phyloP scores from a whole-genome alignment of 108 stramenopile species.

The Aurantiochytrium sp. region DNA sequence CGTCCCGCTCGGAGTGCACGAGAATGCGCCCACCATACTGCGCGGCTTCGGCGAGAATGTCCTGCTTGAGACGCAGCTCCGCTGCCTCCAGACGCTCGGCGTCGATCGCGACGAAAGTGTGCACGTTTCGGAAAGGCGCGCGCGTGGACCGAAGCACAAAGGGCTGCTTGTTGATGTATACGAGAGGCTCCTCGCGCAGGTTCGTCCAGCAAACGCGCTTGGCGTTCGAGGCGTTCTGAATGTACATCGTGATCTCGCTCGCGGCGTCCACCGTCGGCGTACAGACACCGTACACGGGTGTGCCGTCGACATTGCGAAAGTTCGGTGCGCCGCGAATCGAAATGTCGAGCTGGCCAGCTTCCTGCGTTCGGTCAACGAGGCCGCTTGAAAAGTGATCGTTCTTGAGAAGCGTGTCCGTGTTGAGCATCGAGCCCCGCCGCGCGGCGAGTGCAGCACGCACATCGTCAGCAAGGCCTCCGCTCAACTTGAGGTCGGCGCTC shows the following conservation, averaged over 20 bases:
- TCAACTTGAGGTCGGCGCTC: background rate
- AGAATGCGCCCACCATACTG: background rate
- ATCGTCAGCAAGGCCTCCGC: background rate
- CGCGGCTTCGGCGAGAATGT: background rate
- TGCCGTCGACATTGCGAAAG: slow-evolving; percentile 18
- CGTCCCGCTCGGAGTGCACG: background rate
- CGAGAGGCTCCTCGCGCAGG: background rate
- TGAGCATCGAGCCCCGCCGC: slow-evolving; percentile 4
- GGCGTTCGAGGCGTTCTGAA: slow-evolving; percentile 6
- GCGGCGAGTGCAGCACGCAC: background rate
- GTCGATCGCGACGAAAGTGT: background rate
- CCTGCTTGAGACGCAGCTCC: slow-evolving; percentile 15
- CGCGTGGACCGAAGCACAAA: background rate
- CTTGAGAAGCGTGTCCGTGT: slow-evolving; percentile 8
- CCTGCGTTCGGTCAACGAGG: background rate
- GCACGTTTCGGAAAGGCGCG: background rate
- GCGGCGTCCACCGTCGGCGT: slow-evolving; percentile 12
- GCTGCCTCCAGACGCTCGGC: slow-evolving; percentile 7
- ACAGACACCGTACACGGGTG: background rate
- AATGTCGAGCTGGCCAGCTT: background rate
- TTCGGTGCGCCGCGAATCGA: background rate
- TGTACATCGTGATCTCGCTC: background rate
- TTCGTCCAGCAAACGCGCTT: background rate
- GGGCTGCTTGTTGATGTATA: slow-evolving; percentile 17
- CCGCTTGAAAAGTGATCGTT: background rate